Conservation (phyloP, 2,329 filamentous ascomycete genomes). For the Orbilia javanica region DNA sequence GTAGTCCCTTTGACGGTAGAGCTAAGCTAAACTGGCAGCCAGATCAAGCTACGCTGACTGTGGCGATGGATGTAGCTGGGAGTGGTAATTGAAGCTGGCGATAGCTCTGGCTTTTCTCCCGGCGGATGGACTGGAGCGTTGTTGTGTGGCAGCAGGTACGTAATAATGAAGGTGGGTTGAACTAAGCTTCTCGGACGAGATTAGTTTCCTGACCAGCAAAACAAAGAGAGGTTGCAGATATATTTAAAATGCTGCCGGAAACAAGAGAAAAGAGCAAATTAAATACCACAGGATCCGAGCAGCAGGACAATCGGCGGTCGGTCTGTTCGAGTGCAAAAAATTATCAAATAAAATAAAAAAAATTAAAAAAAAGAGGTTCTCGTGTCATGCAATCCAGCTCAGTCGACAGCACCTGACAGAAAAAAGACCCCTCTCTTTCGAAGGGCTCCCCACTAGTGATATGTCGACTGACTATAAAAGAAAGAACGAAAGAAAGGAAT, state of each 20-base stretch:
- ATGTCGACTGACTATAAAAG: not conserved
- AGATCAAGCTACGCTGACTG: not conserved
- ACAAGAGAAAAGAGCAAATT: not conserved
- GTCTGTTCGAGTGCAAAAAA: not conserved
- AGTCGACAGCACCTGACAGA: not conserved
- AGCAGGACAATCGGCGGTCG: not conserved
- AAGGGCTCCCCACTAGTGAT: not conserved
- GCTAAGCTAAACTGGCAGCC: not conserved
- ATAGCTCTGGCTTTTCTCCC: not conserved
- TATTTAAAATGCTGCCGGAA: not conserved
- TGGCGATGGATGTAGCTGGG: not conserved
- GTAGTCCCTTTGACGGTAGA: not conserved
- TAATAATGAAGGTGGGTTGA: not conserved
- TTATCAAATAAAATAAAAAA: not conserved
- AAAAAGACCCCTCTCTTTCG: not conserved
- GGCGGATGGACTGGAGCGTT: no score
- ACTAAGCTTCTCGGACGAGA: conserved; percentile 1
- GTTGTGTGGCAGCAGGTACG: not conserved
- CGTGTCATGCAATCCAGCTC: not conserved
- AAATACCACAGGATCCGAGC: no score
- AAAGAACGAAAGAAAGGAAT: no score
- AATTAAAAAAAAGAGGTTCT: not conserved
- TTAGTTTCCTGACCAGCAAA: not conserved
- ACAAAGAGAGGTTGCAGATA: not conserved
- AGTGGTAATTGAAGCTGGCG: not conserved